Conservation (phyloP, 2,329 filamentous ascomycete genomes). For the Epichloe glyceriae region DNA sequence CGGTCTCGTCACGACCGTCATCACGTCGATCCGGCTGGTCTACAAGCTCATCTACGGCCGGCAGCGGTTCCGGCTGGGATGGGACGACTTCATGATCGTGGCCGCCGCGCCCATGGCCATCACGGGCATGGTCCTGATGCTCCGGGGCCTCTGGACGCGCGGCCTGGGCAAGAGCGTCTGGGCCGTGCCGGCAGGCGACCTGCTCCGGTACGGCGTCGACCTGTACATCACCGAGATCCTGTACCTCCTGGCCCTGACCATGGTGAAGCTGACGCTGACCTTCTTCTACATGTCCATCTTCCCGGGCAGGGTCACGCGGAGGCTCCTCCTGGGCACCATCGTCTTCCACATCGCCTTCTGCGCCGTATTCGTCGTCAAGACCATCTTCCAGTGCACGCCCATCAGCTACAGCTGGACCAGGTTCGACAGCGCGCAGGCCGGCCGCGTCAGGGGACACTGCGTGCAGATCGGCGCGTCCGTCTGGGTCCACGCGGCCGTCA, state of each 20-base stretch:
- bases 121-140: background rate
- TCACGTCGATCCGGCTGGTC: background rate
- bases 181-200: background rate
- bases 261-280: constrained; percentile 3
- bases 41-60: background rate
- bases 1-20: background rate
- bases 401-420: background rate
- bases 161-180: background rate
- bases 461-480: constrained; percentile 3
- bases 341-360: background rate
- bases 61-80: background rate
- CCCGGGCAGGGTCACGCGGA: background rate
- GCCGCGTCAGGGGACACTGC: background rate
- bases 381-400: constrained; percentile 4
- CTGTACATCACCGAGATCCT: constrained; percentile 1
- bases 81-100: background rate
- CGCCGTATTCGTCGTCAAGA: background rate
- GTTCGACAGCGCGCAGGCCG: too few species aligned
- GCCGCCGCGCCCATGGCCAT: background rate
- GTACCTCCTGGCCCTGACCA: constrained; percentile 3
- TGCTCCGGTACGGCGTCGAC: background rate
- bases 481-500: constrained; percentile 3
- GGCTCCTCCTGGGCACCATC: constrained; percentile 2
- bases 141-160: background rate
- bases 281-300: constrained; percentile 6